A percentile compares a stretch with the other conserved stretches of the same genome.
Evolutionary conservation across 352 stramenopile species (phyloP).

Genomic region (Phytophthora agathidicida): DNA sequence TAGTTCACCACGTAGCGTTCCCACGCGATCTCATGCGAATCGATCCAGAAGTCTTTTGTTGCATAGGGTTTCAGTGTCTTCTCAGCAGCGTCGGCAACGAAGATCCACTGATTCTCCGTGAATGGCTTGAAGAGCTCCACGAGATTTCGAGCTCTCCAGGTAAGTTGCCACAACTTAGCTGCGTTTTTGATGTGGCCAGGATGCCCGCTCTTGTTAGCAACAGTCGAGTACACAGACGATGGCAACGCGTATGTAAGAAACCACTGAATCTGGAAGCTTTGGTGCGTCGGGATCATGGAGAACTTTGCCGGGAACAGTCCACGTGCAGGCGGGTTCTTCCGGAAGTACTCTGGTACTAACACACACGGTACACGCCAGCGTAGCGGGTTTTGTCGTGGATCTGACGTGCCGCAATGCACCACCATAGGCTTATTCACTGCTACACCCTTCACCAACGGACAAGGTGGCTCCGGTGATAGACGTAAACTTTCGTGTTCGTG

Average conservation of each 20-base stretch:
- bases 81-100: constrained; percentile 59
- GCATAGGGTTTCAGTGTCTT: constrained; percentile 34
- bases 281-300: constrained; percentile 78
- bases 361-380: constrained; percentile 76
- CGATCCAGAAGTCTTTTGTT: constrained; percentile 60
- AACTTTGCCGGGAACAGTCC: constrained; percentile 70
- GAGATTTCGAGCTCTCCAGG: constrained; percentile 73
- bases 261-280: constrained; percentile 88
- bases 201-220: constrained; percentile 71
- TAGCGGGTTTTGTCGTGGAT: constrained; percentile 79
- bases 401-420: constrained; percentile 80
- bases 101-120: constrained; percentile 89
- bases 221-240: constrained; percentile 80
- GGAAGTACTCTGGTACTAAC: constrained; percentile 71
- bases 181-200: constrained; percentile 71
- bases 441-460: constrained; percentile 14
- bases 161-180: constrained; percentile 73
- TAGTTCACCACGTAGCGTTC: constrained; percentile 89
- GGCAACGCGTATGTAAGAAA: constrained; percentile 80
- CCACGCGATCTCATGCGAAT: constrained; percentile 81
- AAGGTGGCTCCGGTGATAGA: constrained; percentile 9
- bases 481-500: constrained; percentile 20
- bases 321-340: constrained; percentile 63
- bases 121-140: constrained; percentile 89
- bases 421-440: constrained; percentile 50